A percentile compares a stretch with the other conserved stretches of the same genome.
Conservation (phyloP, 257 asterid genomes). For the Primulina eburnea region DNA sequence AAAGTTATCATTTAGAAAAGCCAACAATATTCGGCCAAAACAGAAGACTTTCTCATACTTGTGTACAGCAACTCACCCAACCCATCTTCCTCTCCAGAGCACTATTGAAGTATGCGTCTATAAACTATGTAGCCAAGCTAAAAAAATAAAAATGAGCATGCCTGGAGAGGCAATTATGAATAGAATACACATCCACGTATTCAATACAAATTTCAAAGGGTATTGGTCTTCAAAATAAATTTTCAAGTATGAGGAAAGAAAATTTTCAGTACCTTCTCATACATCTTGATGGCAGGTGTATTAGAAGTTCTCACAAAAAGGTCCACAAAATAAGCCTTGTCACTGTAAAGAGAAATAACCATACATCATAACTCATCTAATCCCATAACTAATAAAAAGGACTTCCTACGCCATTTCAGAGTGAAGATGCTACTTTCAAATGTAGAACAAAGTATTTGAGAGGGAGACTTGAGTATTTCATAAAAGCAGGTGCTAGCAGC, state of each 20-base stretch:
- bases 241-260: neutral
- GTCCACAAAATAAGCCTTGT: constrained; percentile 93
- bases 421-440: neutral
- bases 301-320: constrained; percentile 97
- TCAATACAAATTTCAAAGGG: neutral
- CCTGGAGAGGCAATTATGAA: constrained; percentile 1
- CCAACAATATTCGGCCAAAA: neutral
- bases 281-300: constrained; percentile 97
- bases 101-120: constrained; percentile 88
- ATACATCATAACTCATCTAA: constrained; percentile 3
- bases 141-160: constrained; percentile 15
- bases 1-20: neutral
- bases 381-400: neutral
- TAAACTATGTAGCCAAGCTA: constrained; percentile 89
- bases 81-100: constrained; percentile 97
- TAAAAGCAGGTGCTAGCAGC: neutral
- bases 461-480: neutral
- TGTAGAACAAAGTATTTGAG: neutral
- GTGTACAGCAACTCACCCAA: constrained; percentile 57
- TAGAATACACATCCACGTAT: neutral
- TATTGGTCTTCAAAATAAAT: neutral
- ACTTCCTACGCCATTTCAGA: neutral
- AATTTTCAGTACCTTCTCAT: constrained; percentile 68
- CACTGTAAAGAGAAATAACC: constrained; percentile 42
- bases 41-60: constrained; percentile 2